phyloP scores from a whole-genome alignment of 78 protist species.

The Cavenderia fasciculata region DNA sequence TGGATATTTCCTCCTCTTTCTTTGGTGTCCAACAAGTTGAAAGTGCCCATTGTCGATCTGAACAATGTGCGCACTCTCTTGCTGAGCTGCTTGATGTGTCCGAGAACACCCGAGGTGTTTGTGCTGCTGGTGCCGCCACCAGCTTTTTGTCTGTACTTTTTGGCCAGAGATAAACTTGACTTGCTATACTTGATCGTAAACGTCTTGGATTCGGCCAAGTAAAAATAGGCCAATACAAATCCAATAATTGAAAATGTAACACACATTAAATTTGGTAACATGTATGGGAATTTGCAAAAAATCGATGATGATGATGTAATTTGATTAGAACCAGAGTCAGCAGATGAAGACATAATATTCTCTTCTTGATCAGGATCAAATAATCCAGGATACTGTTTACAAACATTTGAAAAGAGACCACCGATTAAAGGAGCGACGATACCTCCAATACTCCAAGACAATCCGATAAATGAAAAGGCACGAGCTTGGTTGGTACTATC shows the following conservation, averaged over 20 bases:
- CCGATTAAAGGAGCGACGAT: conserved; percentile 76
- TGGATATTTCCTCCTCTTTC: not conserved
- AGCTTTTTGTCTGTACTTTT: too few species aligned
- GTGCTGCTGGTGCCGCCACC: too few species aligned
- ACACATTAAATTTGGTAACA: conserved; percentile 53
- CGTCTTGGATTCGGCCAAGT: conserved; percentile 33
- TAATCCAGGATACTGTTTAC: conserved; percentile 14
- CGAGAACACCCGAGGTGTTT: too few species aligned
- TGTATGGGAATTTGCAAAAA: conserved; percentile 59
- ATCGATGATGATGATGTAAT: too few species aligned
- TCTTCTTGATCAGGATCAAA: not conserved
- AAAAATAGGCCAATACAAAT: not conserved
- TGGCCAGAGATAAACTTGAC: too few species aligned
- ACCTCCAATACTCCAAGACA: conserved; percentile 68
- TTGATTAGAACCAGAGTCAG: too few species aligned
- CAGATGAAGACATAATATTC: too few species aligned
- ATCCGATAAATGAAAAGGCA: conserved; percentile 41
- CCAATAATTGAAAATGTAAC: conserved; percentile 3
- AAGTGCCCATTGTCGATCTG: too few species aligned
- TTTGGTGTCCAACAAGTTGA: too few species aligned
- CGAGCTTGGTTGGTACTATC: conserved; percentile 43
- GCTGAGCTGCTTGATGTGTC: too few species aligned
- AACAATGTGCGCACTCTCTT: too few species aligned
- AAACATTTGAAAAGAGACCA: conserved; percentile 58
- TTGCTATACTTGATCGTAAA: conserved; percentile 6